These are phyloP conservation scores for Russula dissimulans DNA, from an alignment of 768 basidiomycete genomes.

Conservation along the genomic window DNA sequence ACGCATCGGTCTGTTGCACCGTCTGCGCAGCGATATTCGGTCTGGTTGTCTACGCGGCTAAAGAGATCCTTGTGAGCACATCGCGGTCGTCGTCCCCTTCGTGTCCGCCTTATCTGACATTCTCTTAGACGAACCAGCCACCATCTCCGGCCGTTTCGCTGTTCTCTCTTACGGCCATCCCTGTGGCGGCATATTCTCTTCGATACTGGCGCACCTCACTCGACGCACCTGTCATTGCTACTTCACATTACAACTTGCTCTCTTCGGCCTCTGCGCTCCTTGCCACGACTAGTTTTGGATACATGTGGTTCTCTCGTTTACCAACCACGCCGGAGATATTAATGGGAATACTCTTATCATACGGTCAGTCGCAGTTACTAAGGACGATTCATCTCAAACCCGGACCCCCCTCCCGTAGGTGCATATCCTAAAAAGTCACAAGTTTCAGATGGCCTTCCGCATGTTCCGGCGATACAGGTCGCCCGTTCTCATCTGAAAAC, in stretches of 20 bases:
- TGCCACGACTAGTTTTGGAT: constrained; percentile 45
- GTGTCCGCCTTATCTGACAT: background rate
- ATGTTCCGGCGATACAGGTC: constrained; percentile 22
- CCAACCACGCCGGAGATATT: constrained; percentile 51
- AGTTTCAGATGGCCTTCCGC: constrained; percentile 18
- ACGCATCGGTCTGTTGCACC: constrained; percentile 46
- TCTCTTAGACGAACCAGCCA: constrained; percentile 24
- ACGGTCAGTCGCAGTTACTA: constrained; percentile 37
- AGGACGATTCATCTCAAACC: background rate
- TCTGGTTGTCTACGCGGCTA: constrained; percentile 55
- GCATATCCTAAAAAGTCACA: constrained; percentile 13
- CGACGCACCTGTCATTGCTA: constrained; percentile 39
- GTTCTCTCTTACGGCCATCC: constrained; percentile 47
- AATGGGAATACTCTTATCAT: constrained; percentile 49
- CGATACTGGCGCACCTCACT: constrained; percentile 49
- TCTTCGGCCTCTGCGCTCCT: constrained; percentile 48
- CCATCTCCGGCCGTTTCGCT: constrained; percentile 47
- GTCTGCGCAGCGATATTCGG: constrained; percentile 56
- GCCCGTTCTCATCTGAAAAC: constrained; percentile 74
- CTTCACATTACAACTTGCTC: constrained; percentile 46
- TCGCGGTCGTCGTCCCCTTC: background rate
- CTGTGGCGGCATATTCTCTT: constrained; percentile 51
- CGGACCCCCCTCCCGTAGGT: background rate
- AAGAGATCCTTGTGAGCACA: constrained; percentile 45
- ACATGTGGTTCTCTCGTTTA: constrained; percentile 52